Base-by-base conservation (phyloP, 306 rosid genomes). In the Erythrophleum fordii region DNA sequence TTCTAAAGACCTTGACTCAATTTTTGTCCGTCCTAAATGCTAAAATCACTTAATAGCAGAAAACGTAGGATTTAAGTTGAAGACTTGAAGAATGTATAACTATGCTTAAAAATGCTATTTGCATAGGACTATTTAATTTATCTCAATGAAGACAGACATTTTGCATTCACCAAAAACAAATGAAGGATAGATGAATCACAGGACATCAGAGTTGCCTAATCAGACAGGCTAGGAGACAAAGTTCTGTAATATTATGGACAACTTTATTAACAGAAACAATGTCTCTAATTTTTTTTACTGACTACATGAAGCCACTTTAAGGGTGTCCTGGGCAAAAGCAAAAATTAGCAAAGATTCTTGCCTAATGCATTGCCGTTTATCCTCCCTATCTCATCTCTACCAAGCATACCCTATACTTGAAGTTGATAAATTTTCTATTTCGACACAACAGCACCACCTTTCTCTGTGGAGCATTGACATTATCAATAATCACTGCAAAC, bases 341-440 rank as follows among this genome's bases (percentile, higher is more conserved):
- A 35, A 64, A 35, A 18, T 35, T 65, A 35, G 22, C 23, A 34
- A 18, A 18, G 71, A 28, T 37, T 11, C 51, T 4, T n/a, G 44
- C 25, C 14, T 34, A 8, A 18, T 8, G 70, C 45, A 35, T 41
- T 65, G 46, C 46, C 46, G 23, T 35, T 16, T 62, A 62, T 20
- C 37, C 70, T 23, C 73, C 82, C 34, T 42, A 22, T 75, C 41
- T 20, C 69, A 64, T 77, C 60, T 42, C 65, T 8, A 84, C 42
- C 48, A 55, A 78, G 12, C 77, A 76, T 18, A 42, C 39, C 26
- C 68, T 18, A 35, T 28, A 11, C 74, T 39, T 28, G n/a, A 81
- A 70, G 69, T 59, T 28, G 49, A 28, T 31, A 64, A 25, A 60
- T 17, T 60, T 41, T 10, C 70, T 42, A 17, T 53, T 12, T n/a